Conservation (phyloP, 352 stramenopile genomes). For the Phytophthora pseudosyringae region DNA sequence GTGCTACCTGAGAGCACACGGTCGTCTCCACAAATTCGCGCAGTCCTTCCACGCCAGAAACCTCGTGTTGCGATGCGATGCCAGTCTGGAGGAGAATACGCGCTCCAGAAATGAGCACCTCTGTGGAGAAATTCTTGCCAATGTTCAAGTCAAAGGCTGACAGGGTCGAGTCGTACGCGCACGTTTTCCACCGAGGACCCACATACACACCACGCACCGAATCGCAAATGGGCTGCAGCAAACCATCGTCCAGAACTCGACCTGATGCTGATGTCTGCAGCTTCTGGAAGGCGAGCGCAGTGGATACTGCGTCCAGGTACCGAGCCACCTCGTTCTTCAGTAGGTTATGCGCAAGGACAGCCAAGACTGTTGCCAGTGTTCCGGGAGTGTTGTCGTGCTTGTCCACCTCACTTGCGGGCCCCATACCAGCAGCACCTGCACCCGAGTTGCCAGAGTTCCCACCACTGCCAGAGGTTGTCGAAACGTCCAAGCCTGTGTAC, state of each 20-base stretch:
- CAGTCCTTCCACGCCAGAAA: constrained; percentile 64
- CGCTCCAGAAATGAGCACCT: constrained; percentile 82
- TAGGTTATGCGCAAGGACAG: constrained; percentile 76
- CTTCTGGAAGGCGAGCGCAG: constrained; percentile 67
- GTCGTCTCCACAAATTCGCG: constrained; percentile 77
- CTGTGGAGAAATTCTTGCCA: constrained; percentile 85
- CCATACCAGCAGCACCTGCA: constrained; percentile 27
- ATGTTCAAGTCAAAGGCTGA: constrained; percentile 84
- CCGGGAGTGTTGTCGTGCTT: constrained; percentile 50
- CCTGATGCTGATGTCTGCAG: constrained; percentile 59
- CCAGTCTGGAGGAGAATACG: constrained; percentile 77
- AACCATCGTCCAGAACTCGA: constrained; percentile 76
- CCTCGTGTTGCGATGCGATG: constrained; percentile 60
- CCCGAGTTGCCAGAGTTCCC: constrained; percentile 17
- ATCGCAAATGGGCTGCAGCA: constrained; percentile 85
- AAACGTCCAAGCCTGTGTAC: constrained; percentile 46
- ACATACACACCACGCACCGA: constrained; percentile 83
- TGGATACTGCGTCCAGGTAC: constrained; percentile 78
- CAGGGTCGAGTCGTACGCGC: constrained; percentile 76
- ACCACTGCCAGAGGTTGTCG: constrained; percentile 20
- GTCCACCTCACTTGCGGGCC: constrained; percentile 38
- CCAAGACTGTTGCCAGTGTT: constrained; percentile 63
- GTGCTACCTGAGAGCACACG: constrained; percentile 77
- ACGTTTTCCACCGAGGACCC: constrained; percentile 81
- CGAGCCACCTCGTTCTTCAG: constrained; percentile 76